phyloP scores from a whole-genome alignment of 2,329 filamentous ascomycete genomes.

The Trichoderma harzianum region DNA sequence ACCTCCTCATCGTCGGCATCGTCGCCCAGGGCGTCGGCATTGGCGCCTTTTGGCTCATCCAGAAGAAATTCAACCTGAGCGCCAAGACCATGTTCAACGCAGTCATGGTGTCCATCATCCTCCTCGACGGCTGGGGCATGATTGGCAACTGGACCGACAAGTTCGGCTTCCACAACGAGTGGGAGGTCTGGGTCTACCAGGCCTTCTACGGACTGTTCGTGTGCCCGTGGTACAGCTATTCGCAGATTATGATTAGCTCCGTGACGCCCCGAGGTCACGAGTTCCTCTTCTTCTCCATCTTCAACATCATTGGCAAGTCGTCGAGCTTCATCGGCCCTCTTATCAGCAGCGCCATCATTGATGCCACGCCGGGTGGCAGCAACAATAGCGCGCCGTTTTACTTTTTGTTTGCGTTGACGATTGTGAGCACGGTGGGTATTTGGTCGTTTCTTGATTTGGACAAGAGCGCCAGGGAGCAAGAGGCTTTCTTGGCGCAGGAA shows the following conservation, averaged over 20 bases:
- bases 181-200: slow-evolving; percentile 47
- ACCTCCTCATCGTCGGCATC: slow-evolving; percentile 64
- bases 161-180: slow-evolving; percentile 44
- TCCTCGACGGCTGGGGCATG: slow-evolving; percentile 53
- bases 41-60: slow-evolving; percentile 58
- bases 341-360: slow-evolving; percentile 67
- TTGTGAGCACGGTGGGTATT: slow-evolving; percentile 52
- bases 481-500: slow-evolving; percentile 46
- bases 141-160: slow-evolving; percentile 44
- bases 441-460: slow-evolving; percentile 57
- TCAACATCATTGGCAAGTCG: slow-evolving; percentile 67
- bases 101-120: slow-evolving; percentile 58
- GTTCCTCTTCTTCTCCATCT: slow-evolving; percentile 67
- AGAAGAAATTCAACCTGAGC: slow-evolving; percentile 55
- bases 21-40: slow-evolving; percentile 61
- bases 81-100: slow-evolving; percentile 69
- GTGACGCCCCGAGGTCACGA: slow-evolving; percentile 66
- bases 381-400: slow-evolving; percentile 64
- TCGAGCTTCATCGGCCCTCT: slow-evolving; percentile 66
- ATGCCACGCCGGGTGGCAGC: slow-evolving; percentile 49
- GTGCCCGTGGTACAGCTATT: slow-evolving; percentile 69
- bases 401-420: slow-evolving; percentile 58
- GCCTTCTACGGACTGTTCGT: slow-evolving; percentile 63
- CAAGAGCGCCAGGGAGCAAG: slow-evolving; percentile 58
- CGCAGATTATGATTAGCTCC: slow-evolving; percentile 68